These are phyloP conservation scores for Pleurotus pulmonarius DNA, from an alignment of 768 basidiomycete genomes.

Conservation along the genomic window DNA sequence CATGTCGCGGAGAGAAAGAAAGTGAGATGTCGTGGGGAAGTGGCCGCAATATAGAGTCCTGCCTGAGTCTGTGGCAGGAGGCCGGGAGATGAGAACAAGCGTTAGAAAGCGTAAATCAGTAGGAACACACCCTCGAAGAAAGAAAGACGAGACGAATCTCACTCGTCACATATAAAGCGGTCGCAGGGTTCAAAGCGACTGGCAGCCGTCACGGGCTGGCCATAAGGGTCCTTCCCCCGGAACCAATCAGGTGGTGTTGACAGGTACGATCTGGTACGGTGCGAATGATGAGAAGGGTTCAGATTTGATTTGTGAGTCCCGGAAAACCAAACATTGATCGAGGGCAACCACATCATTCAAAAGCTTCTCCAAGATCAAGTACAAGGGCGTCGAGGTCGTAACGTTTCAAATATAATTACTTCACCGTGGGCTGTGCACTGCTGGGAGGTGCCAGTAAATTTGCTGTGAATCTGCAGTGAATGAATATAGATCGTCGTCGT, in stretches of 20 bases:
- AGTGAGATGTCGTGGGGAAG: background rate
- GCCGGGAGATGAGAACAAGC: background rate
- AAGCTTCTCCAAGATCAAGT: slow-evolving; percentile 2
- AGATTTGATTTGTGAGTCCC: background rate
- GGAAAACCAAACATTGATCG: background rate
- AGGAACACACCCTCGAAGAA: background rate
- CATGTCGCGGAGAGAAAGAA: slow-evolving; percentile 1
- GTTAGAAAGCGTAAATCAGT: background rate
- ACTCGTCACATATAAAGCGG: background rate
- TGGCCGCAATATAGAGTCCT: background rate
- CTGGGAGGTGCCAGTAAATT: too few relatives aligned
- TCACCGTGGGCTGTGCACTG: background rate
- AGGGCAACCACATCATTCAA: slow-evolving; percentile 6
- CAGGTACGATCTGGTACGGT: slow-evolving; percentile 5
- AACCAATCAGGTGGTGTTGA: slow-evolving; percentile 5
- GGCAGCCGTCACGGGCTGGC: slow-evolving; percentile 4
- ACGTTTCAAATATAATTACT: background rate
- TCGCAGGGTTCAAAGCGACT: background rate
- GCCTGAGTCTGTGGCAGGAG: background rate
- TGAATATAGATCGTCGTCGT: too few relatives aligned
- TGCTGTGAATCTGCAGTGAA: too few relatives aligned
- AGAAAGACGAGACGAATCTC: background rate
- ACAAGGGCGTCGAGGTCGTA: background rate
- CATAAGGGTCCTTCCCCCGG: background rate
- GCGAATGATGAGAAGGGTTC: slow-evolving; percentile 1